Conservation (phyloP, 1,284 basidiomycete species). For the Fistulinella staudtii region DNA sequence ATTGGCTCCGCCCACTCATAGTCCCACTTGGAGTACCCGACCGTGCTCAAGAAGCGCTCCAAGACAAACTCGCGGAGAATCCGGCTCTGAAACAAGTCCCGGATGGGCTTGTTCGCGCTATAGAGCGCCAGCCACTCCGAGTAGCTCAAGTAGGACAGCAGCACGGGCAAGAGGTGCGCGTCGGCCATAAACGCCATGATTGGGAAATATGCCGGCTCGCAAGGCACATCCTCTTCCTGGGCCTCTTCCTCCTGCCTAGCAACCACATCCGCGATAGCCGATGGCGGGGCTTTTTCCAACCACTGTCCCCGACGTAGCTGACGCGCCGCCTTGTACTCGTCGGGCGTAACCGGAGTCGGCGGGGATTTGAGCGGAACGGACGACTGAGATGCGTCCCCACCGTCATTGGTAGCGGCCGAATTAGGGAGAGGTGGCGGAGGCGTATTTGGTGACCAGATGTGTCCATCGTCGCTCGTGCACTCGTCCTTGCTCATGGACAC, state of each 20-base stretch:
- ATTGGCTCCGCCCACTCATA: slow-evolving; percentile 58
- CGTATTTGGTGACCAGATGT: slow-evolving; percentile 1
- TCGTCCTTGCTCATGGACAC: slow-evolving; percentile 5
- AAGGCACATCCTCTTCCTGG: slow-evolving; percentile 13
- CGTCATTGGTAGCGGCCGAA: background rate
- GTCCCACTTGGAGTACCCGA: slow-evolving; percentile 67
- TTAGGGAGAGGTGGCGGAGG: background rate
- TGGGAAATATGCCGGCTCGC: slow-evolving; percentile 41
- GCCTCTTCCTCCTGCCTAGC: slow-evolving; percentile 10
- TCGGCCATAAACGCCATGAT: slow-evolving; percentile 50
- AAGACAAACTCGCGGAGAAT: slow-evolving; percentile 58
- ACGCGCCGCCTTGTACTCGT: slow-evolving; percentile 39
- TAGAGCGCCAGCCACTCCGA: slow-evolving; percentile 63
- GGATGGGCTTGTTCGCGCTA: slow-evolving; percentile 50
- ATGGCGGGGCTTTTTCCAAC: slow-evolving; percentile 40
- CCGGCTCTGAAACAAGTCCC: slow-evolving; percentile 46
- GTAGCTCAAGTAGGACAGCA: slow-evolving; percentile 60
- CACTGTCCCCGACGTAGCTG: slow-evolving; percentile 38
- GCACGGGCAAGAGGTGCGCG: slow-evolving; percentile 43
- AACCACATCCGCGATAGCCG: slow-evolving; percentile 26
- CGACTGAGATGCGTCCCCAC: background rate
- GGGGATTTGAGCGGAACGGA: slow-evolving; percentile 16
- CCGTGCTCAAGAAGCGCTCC: slow-evolving; percentile 60
- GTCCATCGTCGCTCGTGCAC: slow-evolving; percentile 12
- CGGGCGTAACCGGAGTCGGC: slow-evolving; percentile 33